A percentile compares a stretch with the other conserved stretches of the same genome.
Conservation (phyloP, 2,329 filamentous ascomycete species). For the Penicillium concentricum region DNA sequence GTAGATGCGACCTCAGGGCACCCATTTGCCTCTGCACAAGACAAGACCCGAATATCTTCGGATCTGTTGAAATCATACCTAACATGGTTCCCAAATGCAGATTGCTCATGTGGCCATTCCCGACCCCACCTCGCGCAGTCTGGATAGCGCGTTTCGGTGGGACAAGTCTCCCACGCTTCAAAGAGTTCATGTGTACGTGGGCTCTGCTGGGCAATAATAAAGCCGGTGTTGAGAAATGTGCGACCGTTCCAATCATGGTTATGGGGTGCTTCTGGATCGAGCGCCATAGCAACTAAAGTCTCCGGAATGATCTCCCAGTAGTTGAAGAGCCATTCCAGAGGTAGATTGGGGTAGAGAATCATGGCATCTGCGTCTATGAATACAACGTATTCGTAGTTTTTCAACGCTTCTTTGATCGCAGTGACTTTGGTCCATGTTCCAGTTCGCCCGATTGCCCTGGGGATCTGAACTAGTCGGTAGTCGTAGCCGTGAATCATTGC, state of each 20-base stretch:
- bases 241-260: constrained; percentile 41
- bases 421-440: constrained; percentile 50
- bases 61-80: constrained; percentile 18
- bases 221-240: constrained; percentile 45
- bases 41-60: constrained; percentile 13
- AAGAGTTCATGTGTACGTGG: constrained; percentile 15
- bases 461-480: constrained; percentile 40
- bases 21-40: constrained; percentile 20
- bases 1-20: constrained; percentile 13
- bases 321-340: constrained; percentile 51
- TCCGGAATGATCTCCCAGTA: constrained; percentile 45
- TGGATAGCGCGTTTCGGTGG: constrained; percentile 8
- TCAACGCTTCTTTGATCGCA: constrained; percentile 40
- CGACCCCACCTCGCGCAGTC: constrained; percentile 11
- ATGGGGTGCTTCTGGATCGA: constrained; percentile 43
- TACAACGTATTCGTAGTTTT: constrained; percentile 45
- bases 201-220: constrained; percentile 42
- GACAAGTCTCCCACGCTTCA: constrained; percentile 19
- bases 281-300: constrained; percentile 48
- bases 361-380: constrained; percentile 49
- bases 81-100: constrained; percentile 16
- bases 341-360: constrained; percentile 44
- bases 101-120: constrained; percentile 21
- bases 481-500: constrained; percentile 7
- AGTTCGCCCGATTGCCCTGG: constrained; percentile 50